Base-by-base conservation (phyloP, 1,284 basidiomycete species). In the Porogramme epimiltina region DNA sequence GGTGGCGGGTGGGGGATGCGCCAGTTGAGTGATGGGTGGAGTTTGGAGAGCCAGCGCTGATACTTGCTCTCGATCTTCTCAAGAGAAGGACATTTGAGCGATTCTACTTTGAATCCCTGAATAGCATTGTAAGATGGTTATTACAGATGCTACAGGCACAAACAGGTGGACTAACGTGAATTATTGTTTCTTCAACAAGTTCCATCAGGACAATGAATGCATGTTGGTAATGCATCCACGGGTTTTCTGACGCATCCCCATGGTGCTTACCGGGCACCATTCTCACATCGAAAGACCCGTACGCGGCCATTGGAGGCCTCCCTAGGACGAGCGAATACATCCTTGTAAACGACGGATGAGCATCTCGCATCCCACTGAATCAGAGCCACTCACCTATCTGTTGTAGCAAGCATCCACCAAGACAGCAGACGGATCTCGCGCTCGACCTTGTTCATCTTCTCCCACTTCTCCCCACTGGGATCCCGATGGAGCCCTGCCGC, bases 401-500 rank as follows among this genome's bases (percentile, higher is more conserved):
- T 70, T 34, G 71, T 68, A 49, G 71, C 69, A 10, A 82, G 67
- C 2, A 68, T 71, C 76, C 77, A 80, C 79, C 79, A 82, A 1
- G 73, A 76, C 24, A 73, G 59, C 40, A 73, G 67, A 39, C 78
- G 70, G 38, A 80, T 59, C 37, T 75, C 58, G 47, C 68, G 70
- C 61, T 81, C 77, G 41, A 78, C 72, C 42, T 71, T 69, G 4
- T 72, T 74, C 73, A 79, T 78, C 53, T 70, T 69, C 52, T 77
- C 74, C 77, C 77, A 80, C 45, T 70, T 70, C 22, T 61, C 62
- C 74, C 76, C 76, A 13, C 68, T 70, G 2, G 78, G 77, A 61
- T 81, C 80, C 19, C 73, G 71, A 60, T 81, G 78, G 62, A 82
- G 68, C 1, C 79, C 79, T n/a, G 78, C 67, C 9, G 78, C 73